Percentiles rank a stretch among this genome's conserved stretches.
Conservation (phyloP, 2,329 filamentous ascomycete species). For the Sporothrix pallida region DNA sequence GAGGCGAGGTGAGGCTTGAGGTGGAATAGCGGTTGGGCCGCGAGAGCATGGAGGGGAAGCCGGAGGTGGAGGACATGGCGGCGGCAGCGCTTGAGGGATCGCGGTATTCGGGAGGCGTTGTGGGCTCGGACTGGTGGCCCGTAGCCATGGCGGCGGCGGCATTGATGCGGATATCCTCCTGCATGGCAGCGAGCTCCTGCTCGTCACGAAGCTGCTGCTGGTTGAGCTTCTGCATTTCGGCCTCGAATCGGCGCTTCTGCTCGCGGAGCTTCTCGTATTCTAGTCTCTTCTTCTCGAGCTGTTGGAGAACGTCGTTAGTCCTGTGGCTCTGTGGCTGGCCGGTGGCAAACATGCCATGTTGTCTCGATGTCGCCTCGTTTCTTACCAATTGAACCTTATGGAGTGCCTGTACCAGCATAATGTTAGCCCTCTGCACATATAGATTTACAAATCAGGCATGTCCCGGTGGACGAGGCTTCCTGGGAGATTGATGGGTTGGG, state of each 20-base stretch:
- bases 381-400: constrained; percentile 78
- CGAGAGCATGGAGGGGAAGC: constrained; percentile 80
- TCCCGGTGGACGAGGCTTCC: no score
- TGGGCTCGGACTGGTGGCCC: constrained; percentile 90
- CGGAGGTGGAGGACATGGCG: constrained; percentile 54
- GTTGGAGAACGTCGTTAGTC: constrained; percentile 7
- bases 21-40: constrained; percentile 88
- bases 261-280: constrained; percentile 92
- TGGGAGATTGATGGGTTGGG: background rate
- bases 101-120: constrained; percentile 91
- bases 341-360: background rate
- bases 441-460: background rate
- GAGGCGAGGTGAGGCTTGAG: constrained; percentile 83
- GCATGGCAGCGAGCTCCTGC: constrained; percentile 82
- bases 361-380: constrained; percentile 14
- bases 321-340: background rate
- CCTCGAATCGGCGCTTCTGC: constrained; percentile 86
- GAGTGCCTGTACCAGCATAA: constrained; percentile 56
- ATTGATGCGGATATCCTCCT: constrained; percentile 72
- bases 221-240: constrained; percentile 89
- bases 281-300: constrained; percentile 93
- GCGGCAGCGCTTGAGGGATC: constrained; percentile 50
- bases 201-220: constrained; percentile 83
- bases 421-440: constrained; percentile 32
- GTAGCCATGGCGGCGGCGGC: constrained; percentile 53